A percentile compares a stretch with the other conserved stretches of the same genome.
phyloP scores from a whole-genome alignment of 1,284 basidiomycete species.

The Boletus sp. region DNA sequence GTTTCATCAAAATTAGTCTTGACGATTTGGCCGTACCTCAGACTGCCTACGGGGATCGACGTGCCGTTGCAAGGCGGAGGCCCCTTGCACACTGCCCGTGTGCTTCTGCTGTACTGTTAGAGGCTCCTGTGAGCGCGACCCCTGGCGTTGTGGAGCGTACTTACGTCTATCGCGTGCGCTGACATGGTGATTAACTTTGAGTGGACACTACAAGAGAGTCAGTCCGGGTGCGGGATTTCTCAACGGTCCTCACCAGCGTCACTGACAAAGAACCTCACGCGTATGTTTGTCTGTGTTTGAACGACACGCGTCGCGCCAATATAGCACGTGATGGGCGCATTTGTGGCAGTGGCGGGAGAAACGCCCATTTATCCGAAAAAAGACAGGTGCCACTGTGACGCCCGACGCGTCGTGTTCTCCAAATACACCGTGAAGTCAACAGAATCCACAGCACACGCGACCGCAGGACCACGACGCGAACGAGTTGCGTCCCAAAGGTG shows the following conservation, averaged over 20 bases:
- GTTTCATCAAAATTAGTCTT: slow-evolving; percentile 51
- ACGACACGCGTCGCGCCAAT: slow-evolving; percentile 12
- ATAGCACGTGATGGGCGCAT: background rate
- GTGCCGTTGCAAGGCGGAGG: slow-evolving; percentile 56
- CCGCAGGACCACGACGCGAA: no score
- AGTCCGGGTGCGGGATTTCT: background rate
- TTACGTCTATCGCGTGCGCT: slow-evolving; percentile 44
- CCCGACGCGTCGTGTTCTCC: no score
- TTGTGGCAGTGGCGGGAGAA: no score
- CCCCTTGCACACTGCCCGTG: slow-evolving; percentile 63
- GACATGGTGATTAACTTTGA: slow-evolving; percentile 12
- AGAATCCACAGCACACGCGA: no score
- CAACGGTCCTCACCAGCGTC: background rate
- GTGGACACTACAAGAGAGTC: background rate
- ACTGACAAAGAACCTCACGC: background rate
- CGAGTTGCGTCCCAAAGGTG: no score
- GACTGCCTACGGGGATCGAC: slow-evolving; percentile 46
- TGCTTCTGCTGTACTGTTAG: slow-evolving; percentile 66
- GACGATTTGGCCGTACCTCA: slow-evolving; percentile 58
- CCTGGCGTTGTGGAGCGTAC: slow-evolving; percentile 6
- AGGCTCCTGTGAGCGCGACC: slow-evolving; percentile 9
- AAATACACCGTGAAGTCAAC: no score
- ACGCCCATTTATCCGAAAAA: no score
- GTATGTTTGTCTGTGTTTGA: slow-evolving; percentile 11
- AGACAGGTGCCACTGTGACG: no score